Evolutionary conservation across 1,284 basidiomycete genomes (phyloP), one percentile per base, ranked within the genome.

Genomic region (Cutaneotrichosporon cutaneum): DNA sequence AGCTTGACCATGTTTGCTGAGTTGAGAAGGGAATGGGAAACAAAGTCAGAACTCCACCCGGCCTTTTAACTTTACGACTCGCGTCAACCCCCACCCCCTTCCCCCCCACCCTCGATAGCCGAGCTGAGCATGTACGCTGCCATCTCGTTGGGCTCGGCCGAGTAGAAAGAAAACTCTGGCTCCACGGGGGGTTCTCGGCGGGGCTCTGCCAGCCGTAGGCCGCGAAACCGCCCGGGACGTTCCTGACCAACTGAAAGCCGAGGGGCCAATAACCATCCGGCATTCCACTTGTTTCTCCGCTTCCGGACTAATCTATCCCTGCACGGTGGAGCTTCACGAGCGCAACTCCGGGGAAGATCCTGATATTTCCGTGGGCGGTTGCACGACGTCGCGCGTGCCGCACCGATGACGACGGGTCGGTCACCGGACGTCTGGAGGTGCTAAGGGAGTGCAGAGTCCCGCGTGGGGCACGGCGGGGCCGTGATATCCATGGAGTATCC

Each of bases 1-100:
- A 68, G 68, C 24, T 59, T 56, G 54, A 59, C 60, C 63, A 65
- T 64, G 54, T 18, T 51, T 50, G 48, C 5, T 50, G 26, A 30
- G 14, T n/a, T 4, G 47, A 27, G 48, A 27, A 13, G 21, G 44
- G 30, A 42, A 13, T 27, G 26, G 32, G 26, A 51, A 51, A 50
- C 24, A 30, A 2, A 7, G 6, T 18, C 16, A 11, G 4, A 52
- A 33, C 50, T 7, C 16, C n/a, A 10, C 13, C 11, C 48, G 24
- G 30, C 50, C 10, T 33, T 52, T 33, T 52, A 52, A 27, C 16
- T 52, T 16, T 5, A 14, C 35, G 16, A 5, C 35, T 8, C 11
- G 4, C 10, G 39, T 42, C 16, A 1, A 42, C 39, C 39, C n/a
- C n/a, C n/a, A n/a, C n/a, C n/a, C n/a, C n/a, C n/a, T n/a, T 42